phyloP scores from a whole-genome alignment of 164 flowering plant species.

The Stephania yunnanensis region DNA sequence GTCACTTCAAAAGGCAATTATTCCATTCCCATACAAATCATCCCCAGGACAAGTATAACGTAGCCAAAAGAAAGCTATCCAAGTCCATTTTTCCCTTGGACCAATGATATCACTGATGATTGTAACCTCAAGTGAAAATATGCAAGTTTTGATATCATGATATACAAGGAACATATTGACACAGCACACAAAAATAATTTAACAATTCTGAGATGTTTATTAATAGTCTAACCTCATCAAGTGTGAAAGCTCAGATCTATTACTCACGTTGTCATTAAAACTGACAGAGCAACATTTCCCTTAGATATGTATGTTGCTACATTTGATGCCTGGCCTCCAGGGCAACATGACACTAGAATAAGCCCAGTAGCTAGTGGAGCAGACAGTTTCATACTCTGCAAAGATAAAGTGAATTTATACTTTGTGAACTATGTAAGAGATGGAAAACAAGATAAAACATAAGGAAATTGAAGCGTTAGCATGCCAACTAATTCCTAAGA shows the following conservation, averaged over 20 bases:
- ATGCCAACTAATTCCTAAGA: no score
- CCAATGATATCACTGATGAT: neutral
- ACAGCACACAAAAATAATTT: neutral
- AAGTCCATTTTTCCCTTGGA: neutral
- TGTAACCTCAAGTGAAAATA: neutral
- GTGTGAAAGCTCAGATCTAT: neutral
- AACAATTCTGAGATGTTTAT: neutral
- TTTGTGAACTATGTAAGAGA: neutral
- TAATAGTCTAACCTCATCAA: neutral
- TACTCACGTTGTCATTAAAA: conserved; percentile 97
- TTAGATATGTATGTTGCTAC: conserved; percentile 97
- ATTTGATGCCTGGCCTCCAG: conserved; percentile 98
- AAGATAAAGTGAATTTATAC: conserved; percentile 8
- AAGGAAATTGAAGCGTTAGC: neutral
- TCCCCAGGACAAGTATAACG: neutral
- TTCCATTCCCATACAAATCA: no score
- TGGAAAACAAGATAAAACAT: neutral
- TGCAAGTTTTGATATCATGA: neutral
- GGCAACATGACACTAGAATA: conserved; percentile 96
- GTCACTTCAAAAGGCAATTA: no score
- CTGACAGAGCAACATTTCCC: conserved; percentile 97
- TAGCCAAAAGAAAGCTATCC: neutral
- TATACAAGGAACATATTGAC: neutral
- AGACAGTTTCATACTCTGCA: conserved; percentile 72
- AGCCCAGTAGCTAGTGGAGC: conserved; percentile 99